Conservation (phyloP, 768 basidiomycete genomes). For the Lactifluus volemus region DNA sequence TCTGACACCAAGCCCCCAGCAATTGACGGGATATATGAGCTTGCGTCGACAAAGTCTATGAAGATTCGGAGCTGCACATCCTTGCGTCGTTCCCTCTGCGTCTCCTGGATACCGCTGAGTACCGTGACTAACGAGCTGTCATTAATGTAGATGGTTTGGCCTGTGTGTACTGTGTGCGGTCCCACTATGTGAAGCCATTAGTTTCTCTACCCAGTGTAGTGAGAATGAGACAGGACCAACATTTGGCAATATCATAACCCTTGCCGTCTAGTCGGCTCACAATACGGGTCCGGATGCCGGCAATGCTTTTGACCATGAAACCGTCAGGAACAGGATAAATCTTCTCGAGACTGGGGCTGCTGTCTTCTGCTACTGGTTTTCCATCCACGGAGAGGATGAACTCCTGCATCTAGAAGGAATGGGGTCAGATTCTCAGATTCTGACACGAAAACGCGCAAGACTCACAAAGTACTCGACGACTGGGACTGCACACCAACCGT, state of each 20-base stretch:
- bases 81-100: slow-evolving; percentile 23
- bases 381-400: slow-evolving; percentile 67
- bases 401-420: slow-evolving; percentile 55
- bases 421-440: background rate
- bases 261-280: slow-evolving; percentile 72
- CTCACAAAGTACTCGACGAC: slow-evolving; percentile 60
- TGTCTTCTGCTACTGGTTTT: slow-evolving; percentile 50
- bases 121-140: slow-evolving; percentile 44
- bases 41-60: slow-evolving; percentile 42
- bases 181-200: slow-evolving; percentile 45
- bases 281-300: slow-evolving; percentile 71
- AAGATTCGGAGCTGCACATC: slow-evolving; percentile 55
- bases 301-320: slow-evolving; percentile 65
- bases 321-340: slow-evolving; percentile 56
- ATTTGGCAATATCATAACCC: slow-evolving; percentile 79
- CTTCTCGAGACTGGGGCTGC: slow-evolving; percentile 59
- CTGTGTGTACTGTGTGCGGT: slow-evolving; percentile 68
- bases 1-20: slow-evolving; percentile 35
- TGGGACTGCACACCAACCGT: slow-evolving; percentile 73
- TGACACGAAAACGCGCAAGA: slow-evolving; percentile 5
- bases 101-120: slow-evolving; percentile 21
- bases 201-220: background rate
- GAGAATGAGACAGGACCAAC: slow-evolving; percentile 36
- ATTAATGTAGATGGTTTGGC: slow-evolving; percentile 76
- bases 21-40: slow-evolving; percentile 33